Evolutionary conservation across 2,329 filamentous ascomycete species (phyloP).

Genomic region (Coniochaeta prunicola): DNA sequence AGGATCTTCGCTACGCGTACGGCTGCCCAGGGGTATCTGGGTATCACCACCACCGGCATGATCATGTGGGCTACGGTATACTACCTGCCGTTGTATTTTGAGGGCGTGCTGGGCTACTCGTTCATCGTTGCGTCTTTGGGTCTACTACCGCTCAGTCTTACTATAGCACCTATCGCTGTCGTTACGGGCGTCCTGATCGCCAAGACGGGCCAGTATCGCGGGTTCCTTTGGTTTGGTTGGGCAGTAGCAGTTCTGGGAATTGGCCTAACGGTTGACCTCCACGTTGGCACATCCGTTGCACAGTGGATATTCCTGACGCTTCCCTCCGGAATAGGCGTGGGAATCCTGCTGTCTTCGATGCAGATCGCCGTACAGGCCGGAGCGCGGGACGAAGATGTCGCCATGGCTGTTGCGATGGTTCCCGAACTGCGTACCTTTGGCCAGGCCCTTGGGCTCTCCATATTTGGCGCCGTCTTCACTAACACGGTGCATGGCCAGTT

Average conservation of each 20-base stretch:
- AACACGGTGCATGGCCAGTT: slow-evolving; percentile 27
- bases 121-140: slow-evolving; percentile 25
- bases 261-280: slow-evolving; percentile 17
- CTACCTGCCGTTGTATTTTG: slow-evolving; percentile 30
- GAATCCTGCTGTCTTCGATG: slow-evolving; percentile 29
- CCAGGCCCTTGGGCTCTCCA: slow-evolving; percentile 30
- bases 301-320: slow-evolving; percentile 28
- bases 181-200: slow-evolving; percentile 22
- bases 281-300: slow-evolving; percentile 16
- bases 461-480: slow-evolving; percentile 32
- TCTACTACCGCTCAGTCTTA: slow-evolving; percentile 23
- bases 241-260: slow-evolving; percentile 16
- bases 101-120: slow-evolving; percentile 21
- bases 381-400: slow-evolving; percentile 26
- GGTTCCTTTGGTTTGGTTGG: slow-evolving; percentile 30
- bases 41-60: slow-evolving; percentile 12
- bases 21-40: slow-evolving; percentile 21
- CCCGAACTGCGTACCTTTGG: slow-evolving; percentile 31
- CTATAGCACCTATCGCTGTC: slow-evolving; percentile 23
- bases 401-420: slow-evolving; percentile 30
- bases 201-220: slow-evolving; percentile 25
- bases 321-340: slow-evolving; percentile 27
- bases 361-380: slow-evolving; percentile 30
- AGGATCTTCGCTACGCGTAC: slow-evolving; percentile 21
- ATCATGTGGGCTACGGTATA: slow-evolving; percentile 23